Percentiles rank a stretch among this genome's conserved stretches.
Evolutionary conservation across 2,329 filamentous ascomycete genomes (phyloP).

Genomic region (Talaromyces sp.): DNA sequence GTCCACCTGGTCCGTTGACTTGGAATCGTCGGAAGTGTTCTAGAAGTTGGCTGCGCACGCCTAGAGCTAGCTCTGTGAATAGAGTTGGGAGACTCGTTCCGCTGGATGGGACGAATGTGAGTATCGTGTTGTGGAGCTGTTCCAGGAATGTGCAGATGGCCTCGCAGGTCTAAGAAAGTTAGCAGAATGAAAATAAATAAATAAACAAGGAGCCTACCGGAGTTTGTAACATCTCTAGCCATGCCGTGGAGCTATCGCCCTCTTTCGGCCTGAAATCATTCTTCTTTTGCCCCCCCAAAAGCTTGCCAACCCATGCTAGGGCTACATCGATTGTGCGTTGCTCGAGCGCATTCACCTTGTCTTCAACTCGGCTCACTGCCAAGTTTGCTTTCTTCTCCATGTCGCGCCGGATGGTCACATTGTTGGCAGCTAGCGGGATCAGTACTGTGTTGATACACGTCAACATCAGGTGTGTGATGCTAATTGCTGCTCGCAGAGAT

Average conservation of each 20-base stretch:
- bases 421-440: slow-evolving; percentile 80
- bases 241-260: slow-evolving; percentile 50
- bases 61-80: slow-evolving; percentile 75
- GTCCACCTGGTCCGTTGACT: slow-evolving; percentile 85
- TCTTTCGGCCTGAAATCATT: slow-evolving; percentile 86
- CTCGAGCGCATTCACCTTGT: slow-evolving; percentile 69
- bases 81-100: slow-evolving; percentile 80
- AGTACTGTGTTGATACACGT: slow-evolving; percentile 87
- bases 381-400: slow-evolving; percentile 78
- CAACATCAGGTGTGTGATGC: slow-evolving; percentile 87
- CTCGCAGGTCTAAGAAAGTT: slow-evolving; percentile 59
- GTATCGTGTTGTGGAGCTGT: slow-evolving; percentile 58
- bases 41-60: slow-evolving; percentile 71
- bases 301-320: slow-evolving; percentile 68
- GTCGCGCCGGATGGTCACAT: slow-evolving; percentile 81
- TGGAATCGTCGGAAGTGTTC: slow-evolving; percentile 93
- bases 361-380: slow-evolving; percentile 73
- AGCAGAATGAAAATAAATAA: neutral
- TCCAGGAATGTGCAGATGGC: slow-evolving; percentile 75
- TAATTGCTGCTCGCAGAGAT: slow-evolving; percentile 73
- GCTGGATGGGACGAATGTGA: slow-evolving; percentile 55
- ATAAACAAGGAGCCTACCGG: slow-evolving; percentile 32
- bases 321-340: slow-evolving; percentile 67
- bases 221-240: slow-evolving; percentile 75
- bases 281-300: slow-evolving; percentile 74